phyloP scores from a whole-genome alignment of 2,329 filamentous ascomycete genomes.

The Aspergillus luchuensis region DNA sequence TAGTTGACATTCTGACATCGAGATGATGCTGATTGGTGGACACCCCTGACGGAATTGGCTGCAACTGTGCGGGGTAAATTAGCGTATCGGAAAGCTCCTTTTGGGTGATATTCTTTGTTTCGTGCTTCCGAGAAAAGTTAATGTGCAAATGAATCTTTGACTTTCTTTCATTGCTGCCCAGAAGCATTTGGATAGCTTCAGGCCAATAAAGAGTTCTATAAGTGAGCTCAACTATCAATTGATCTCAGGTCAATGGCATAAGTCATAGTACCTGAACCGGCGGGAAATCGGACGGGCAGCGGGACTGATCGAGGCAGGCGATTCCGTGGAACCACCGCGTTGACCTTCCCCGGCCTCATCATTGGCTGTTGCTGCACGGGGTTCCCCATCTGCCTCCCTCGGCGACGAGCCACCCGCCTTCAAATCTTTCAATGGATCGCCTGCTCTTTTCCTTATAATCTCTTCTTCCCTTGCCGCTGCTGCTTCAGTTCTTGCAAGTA shows the following conservation, averaged over 20 bases:
- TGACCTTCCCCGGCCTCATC: constrained; percentile 1
- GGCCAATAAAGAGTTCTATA: too few species aligned
- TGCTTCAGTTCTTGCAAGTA: background rate
- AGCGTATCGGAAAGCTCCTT: constrained; percentile 1
- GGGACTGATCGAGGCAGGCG: constrained; percentile 8
- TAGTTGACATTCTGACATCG: constrained; percentile 12
- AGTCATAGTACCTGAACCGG: background rate
- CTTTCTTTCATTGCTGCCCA: too few species aligned
- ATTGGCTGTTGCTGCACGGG: constrained; percentile 2
- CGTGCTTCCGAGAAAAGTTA: too few species aligned
- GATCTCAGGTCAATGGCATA: background rate
- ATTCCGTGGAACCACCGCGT: background rate
- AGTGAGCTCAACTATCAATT: background rate
- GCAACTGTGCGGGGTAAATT: constrained; percentile 11
- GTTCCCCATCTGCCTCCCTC: background rate
- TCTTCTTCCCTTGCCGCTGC: background rate
- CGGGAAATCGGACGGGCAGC: background rate
- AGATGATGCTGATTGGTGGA: constrained; percentile 7
- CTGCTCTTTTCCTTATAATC: background rate
- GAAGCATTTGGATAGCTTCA: too few species aligned
- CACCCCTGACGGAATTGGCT: background rate
- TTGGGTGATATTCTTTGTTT: background rate
- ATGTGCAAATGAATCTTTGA: too few species aligned
- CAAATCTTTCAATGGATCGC: background rate
- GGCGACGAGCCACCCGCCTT: background rate